Conservation (phyloP, 2,329 filamentous ascomycete genomes). For the Pestalotiopsis sp. region DNA sequence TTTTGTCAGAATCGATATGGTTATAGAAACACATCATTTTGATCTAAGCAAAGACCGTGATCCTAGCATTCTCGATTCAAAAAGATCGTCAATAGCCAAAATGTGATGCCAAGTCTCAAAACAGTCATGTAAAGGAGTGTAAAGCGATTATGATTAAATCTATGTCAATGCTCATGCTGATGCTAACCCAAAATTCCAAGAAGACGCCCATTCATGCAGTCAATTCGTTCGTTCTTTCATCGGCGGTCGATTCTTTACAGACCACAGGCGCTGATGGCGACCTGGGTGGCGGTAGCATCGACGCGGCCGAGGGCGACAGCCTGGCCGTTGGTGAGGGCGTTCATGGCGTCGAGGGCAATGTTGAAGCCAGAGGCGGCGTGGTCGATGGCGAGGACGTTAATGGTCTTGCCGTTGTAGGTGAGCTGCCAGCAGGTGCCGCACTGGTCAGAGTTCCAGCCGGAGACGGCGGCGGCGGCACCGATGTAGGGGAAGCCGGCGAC, state of each 20-base stretch:
- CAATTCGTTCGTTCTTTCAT: not conserved
- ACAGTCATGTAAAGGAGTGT: conserved; percentile 3
- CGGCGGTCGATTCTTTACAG: conserved; percentile 21
- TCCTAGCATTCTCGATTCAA: too few relatives aligned
- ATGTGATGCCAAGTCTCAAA: not conserved
- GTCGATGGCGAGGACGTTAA: conserved; percentile 61
- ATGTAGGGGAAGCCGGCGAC: conserved; percentile 56
- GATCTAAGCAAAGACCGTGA: too few relatives aligned
- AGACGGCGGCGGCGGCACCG: conserved; percentile 53
- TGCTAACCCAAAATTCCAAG: not conserved
- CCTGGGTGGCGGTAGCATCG: conserved; percentile 48
- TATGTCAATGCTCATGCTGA: conserved; percentile 2
- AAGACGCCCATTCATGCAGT: not conserved
- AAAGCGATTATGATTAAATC: not conserved
- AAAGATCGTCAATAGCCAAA: too few relatives aligned
- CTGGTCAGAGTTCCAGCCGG: conserved; percentile 55
- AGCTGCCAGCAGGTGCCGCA: conserved; percentile 64
- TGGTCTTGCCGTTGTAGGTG: conserved; percentile 49
- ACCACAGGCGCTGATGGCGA: conserved; percentile 45
- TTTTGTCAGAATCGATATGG: not conserved
- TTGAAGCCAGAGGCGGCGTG: conserved; percentile 53
- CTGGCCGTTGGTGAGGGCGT: conserved; percentile 55
- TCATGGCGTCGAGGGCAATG: conserved; percentile 57
- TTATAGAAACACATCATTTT: not conserved
- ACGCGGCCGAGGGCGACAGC: conserved; percentile 52